Evolutionary conservation across 306 rosid species (phyloP), one percentile per base, ranked within the genome.

Genomic region (Vigna unguiculata): DNA sequence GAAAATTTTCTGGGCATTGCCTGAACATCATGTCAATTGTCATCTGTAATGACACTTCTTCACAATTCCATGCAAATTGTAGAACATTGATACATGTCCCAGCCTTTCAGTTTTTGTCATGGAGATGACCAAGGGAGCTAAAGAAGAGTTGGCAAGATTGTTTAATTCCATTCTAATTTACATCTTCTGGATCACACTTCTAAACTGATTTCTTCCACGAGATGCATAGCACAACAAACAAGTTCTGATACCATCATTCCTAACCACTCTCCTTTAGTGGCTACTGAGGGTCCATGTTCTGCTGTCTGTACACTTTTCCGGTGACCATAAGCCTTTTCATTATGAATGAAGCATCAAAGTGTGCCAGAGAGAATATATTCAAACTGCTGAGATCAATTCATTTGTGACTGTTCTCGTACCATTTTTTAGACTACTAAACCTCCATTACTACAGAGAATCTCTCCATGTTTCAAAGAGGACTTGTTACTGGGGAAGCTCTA

Each of bases 91-190:
- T 72, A 15, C 32, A 58, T 86, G 79, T 79, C 73, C 76, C 76
- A 68, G 81, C 66, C 41, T 81, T 84, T 79, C 78, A 58, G 83
- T 62, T 84, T 69, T 61, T 78, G 54, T 63, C 77, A 43, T 70
- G 80, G 72, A 69, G 81, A 72, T 83, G 74, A 72, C 75, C 40
- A 25, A 12, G 75, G 75, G 52, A 63, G 80, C 80, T 60, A 72
- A 66, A 69, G 80, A 53, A 81, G 82, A 57, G 81, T 62, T 47
- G 19, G 69, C 58, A 25, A 43, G 75, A 72, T 61, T 13, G 53
- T 57, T 69, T 45, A 25, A 58, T 67, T 54, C 69, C 74, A 41
- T 36, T 67, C 71, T 60, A 67, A 75, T 67, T 67, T 81, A 76
- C 66, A 67, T 68, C 72, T 34, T 45, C 14, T 47, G 71, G 76